A percentile compares a stretch with the other conserved stretches of the same genome.
Conservation (phyloP, 2,329 filamentous ascomycete species). For the Drechslerella dactyloides region DNA sequence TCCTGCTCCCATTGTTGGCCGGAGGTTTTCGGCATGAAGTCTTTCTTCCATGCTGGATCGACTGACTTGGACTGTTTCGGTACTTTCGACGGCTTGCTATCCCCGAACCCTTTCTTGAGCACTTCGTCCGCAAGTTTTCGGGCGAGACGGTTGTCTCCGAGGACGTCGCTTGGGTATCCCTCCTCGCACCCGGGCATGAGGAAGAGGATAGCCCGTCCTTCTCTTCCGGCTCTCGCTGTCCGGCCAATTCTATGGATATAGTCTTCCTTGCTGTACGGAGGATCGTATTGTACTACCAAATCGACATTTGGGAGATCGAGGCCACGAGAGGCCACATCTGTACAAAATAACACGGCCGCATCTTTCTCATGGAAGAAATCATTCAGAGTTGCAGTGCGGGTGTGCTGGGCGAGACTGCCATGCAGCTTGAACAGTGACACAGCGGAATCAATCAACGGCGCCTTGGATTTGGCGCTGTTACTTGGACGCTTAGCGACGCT, state of each 20-base stretch:
- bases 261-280: slow-evolving; percentile 89
- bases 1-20: slow-evolving; percentile 52
- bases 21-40: slow-evolving; percentile 51
- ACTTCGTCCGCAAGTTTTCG: slow-evolving; percentile 70
- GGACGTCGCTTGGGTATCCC: slow-evolving; percentile 74
- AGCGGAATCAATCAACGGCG: slow-evolving; percentile 72
- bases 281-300: slow-evolving; percentile 93
- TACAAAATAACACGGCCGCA: slow-evolving; percentile 85
- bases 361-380: slow-evolving; percentile 76
- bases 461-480: slow-evolving; percentile 57
- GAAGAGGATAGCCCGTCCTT: slow-evolving; percentile 87
- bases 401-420: slow-evolving; percentile 84
- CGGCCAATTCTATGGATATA: slow-evolving; percentile 94
- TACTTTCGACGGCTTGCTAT: slow-evolving; percentile 53
- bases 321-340: slow-evolving; percentile 93
- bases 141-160: slow-evolving; percentile 72
- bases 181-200: slow-evolving; percentile 90
- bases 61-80: slow-evolving; percentile 29
- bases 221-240: slow-evolving; percentile 87
- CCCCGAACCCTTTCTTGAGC: slow-evolving; percentile 69
- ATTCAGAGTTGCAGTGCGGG: slow-evolving; percentile 83
- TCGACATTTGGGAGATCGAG: slow-evolving; percentile 95
- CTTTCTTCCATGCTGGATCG: slow-evolving; percentile 55
- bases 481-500: slow-evolving; percentile 56
- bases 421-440: slow-evolving; percentile 87